A percentile compares a stretch with the other conserved stretches of the same genome.
phyloP scores from a whole-genome alignment of 2,329 filamentous ascomycete genomes.

The Fonsecaea nubica region DNA sequence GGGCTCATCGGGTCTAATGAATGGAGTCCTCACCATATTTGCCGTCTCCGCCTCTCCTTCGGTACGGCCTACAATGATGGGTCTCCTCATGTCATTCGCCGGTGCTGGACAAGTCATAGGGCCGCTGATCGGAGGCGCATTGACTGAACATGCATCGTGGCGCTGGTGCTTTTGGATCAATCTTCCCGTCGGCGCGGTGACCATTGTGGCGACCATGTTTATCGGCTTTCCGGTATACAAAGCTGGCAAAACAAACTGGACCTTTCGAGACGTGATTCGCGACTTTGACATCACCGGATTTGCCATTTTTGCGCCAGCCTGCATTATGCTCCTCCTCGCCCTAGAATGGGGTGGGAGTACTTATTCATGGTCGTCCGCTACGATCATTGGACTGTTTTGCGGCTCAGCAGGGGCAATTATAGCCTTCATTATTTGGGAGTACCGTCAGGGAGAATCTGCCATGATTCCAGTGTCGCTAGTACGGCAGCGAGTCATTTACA shows the following conservation, averaged over 20 bases:
- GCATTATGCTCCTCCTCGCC: constrained; percentile 41
- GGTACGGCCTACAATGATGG: constrained; percentile 46
- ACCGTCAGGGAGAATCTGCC: constrained; percentile 33
- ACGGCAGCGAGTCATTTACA: constrained; percentile 27
- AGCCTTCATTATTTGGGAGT: constrained; percentile 43
- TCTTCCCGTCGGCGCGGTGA: constrained; percentile 49
- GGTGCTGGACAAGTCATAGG: constrained; percentile 50
- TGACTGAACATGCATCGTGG: constrained; percentile 47
- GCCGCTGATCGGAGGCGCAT: constrained; percentile 53
- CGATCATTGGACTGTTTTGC: constrained; percentile 41
- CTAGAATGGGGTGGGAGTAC: constrained; percentile 41
- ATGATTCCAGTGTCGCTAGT: constrained; percentile 39
- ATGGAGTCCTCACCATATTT: constrained; percentile 54
- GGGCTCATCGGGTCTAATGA: constrained; percentile 44
- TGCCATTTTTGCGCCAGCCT: constrained; percentile 38
- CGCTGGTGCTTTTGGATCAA: constrained; percentile 53
- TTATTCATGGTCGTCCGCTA: constrained; percentile 38
- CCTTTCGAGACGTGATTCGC: constrained; percentile 27
- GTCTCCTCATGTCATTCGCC: constrained; percentile 43
- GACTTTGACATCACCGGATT: constrained; percentile 41
- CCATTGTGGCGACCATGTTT: constrained; percentile 48
- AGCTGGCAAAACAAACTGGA: constrained; percentile 24
- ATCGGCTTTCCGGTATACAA: constrained; percentile 43
- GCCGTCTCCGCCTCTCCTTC: constrained; percentile 44
- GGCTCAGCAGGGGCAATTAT: constrained; percentile 41